Conservation (phyloP, 2,329 filamentous ascomycete genomes). For the Diplodia mutila region DNA sequence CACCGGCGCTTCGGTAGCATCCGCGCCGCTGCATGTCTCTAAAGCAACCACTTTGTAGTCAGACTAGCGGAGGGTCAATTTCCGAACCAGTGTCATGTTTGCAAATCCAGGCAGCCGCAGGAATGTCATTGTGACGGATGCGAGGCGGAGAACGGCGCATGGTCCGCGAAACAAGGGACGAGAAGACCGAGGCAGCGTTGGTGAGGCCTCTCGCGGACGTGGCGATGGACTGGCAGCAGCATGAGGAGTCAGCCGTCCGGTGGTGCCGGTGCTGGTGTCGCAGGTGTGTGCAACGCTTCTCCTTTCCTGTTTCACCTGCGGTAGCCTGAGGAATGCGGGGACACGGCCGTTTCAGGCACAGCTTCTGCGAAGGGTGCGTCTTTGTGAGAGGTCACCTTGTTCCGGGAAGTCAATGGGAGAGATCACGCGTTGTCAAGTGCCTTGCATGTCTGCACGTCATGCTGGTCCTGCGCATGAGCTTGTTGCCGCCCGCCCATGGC, state of each 20-base stretch:
- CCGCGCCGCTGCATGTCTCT: conserved; percentile 2
- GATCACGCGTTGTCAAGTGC: conserved; percentile 12
- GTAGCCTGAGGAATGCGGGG: conserved; percentile 12
- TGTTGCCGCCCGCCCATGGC: not conserved
- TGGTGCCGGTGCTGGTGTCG: not conserved
- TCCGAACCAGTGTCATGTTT: not conserved
- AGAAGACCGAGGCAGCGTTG: not conserved
- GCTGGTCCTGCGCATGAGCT: conserved; percentile 17
- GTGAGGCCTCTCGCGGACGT: not conserved
- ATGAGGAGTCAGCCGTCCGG: not conserved
- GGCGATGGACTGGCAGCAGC: not conserved
- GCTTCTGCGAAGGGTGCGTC: not conserved
- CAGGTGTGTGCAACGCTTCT: conserved; percentile 1
- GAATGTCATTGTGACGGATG: not conserved
- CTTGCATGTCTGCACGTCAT: conserved; percentile 19
- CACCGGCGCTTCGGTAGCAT: not conserved
- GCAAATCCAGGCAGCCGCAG: not conserved
- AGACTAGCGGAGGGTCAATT: not conserved
- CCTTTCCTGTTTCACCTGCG: conserved; percentile 2
- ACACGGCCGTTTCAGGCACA: conserved; percentile 7
- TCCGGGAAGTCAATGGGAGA: not conserved
- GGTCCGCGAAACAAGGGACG: not conserved
- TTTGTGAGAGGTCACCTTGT: not conserved
- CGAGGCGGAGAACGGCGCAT: not conserved
- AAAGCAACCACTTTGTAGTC: not conserved